Evolutionary conservation across 352 stramenopile genomes (phyloP).

Genomic region (Pythium insidiosum): DNA sequence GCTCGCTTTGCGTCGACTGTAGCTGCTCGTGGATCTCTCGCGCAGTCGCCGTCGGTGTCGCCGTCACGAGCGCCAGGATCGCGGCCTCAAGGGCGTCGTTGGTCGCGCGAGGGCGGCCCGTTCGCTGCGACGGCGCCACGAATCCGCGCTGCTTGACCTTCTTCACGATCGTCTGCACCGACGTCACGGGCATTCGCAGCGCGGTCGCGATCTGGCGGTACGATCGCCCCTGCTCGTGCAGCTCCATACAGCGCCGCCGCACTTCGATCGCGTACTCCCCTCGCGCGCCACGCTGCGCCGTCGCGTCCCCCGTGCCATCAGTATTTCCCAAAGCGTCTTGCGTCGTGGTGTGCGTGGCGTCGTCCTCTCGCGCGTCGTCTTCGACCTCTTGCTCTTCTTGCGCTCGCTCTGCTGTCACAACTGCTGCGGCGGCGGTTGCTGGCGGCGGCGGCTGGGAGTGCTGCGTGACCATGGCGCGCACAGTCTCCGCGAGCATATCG

Average conservation of each 20-base stretch:
- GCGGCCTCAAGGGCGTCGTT: slow-evolving; percentile 19
- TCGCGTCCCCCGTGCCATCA: too few relatives aligned
- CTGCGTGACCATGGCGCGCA: slow-evolving; percentile 36
- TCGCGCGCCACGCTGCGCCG: neutral
- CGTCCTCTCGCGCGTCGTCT: neutral
- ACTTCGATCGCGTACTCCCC: slow-evolving; percentile 19
- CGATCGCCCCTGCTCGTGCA: slow-evolving; percentile 9
- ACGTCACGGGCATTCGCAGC: slow-evolving; percentile 21
- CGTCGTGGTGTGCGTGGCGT: neutral
- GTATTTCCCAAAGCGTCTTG: too few relatives aligned
- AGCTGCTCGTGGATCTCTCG: slow-evolving; percentile 21
- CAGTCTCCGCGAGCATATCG: slow-evolving; percentile 53
- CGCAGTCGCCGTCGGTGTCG: slow-evolving; percentile 13
- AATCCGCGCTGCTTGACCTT: slow-evolving; percentile 20
- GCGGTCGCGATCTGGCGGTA: slow-evolving; percentile 21
- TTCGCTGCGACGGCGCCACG: slow-evolving; percentile 11
- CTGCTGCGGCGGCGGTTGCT: neutral
- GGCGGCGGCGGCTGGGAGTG: slow-evolving; percentile 8
- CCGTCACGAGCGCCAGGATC: slow-evolving; percentile 17
- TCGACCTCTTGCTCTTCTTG: neutral
- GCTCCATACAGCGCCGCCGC: slow-evolving; percentile 14
- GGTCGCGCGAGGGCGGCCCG: slow-evolving; percentile 21
- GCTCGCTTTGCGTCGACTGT: slow-evolving; percentile 4
- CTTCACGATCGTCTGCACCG: slow-evolving; percentile 26
- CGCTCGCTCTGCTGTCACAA: neutral